phyloP scores from a whole-genome alignment of 495 filamentous ascomycete genomes.

The Trichoderma virens region DNA sequence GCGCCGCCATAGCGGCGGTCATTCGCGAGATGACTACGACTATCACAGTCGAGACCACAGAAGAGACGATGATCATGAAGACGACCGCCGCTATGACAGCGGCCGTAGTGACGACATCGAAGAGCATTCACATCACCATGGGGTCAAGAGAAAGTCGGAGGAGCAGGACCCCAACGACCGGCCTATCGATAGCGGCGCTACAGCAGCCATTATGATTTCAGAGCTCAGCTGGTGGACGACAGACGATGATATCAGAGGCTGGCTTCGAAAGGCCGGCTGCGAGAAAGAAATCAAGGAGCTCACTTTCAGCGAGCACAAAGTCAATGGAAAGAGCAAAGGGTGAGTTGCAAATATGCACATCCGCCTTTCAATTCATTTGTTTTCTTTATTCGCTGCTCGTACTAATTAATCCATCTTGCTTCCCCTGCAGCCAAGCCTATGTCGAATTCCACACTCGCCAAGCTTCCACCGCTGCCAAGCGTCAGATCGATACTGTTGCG shows the following conservation, averaged over 20 bases:
- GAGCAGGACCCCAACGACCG: slow-evolving; percentile 56
- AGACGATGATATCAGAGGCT: slow-evolving; percentile 89
- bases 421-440: slow-evolving; percentile 68
- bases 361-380: not conserved
- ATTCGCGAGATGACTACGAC: not conserved
- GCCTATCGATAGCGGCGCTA: slow-evolving; percentile 72
- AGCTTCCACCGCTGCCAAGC: slow-evolving; percentile 80
- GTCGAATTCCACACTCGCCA: slow-evolving; percentile 78
- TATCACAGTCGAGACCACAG: slow-evolving; percentile 19
- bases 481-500: slow-evolving; percentile 60
- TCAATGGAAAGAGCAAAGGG: slow-evolving; percentile 98
- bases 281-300: slow-evolving; percentile 87
- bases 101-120: slow-evolving; percentile 29
- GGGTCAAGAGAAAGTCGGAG: slow-evolving; percentile 61
- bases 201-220: slow-evolving; percentile 71
- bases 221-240: slow-evolving; percentile 96
- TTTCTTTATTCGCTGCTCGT: not conserved
- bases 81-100: slow-evolving; percentile 33
- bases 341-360: slow-evolving; percentile 35
- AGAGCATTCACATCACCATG: slow-evolving; percentile 49
- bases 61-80: slow-evolving; percentile 30
- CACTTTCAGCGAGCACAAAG: slow-evolving; percentile 95
- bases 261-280: slow-evolving; percentile 64
- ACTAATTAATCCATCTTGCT: slow-evolving; percentile 12
- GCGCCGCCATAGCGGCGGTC: slow-evolving; percentile 39